phyloP scores from a whole-genome alignment of 495 filamentous ascomycete genomes.

The Ascodesmis nigricans region DNA sequence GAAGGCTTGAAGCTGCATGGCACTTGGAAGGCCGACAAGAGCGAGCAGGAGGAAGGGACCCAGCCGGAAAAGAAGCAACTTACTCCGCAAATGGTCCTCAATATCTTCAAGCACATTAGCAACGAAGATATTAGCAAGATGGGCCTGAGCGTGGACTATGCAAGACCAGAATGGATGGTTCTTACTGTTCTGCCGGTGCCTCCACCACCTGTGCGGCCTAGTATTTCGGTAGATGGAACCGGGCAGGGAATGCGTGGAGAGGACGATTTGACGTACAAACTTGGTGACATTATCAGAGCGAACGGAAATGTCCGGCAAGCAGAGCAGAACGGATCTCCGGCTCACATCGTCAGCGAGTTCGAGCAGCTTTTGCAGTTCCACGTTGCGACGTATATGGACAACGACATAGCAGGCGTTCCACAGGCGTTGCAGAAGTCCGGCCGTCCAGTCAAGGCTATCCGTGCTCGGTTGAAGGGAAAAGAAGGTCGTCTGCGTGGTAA shows the following conservation, averaged over 20 bases:
- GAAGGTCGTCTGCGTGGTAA: slow-evolving; percentile 94
- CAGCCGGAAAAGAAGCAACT: slow-evolving; percentile 66
- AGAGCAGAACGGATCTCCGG: slow-evolving; percentile 67
- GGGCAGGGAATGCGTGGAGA: slow-evolving; percentile 68
- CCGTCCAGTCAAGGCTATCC: slow-evolving; percentile 84
- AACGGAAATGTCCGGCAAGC: slow-evolving; percentile 84
- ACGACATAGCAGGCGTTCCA: slow-evolving; percentile 89
- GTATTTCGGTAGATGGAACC: slow-evolving; percentile 83
- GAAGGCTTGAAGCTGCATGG: slow-evolving; percentile 64
- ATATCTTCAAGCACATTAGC: slow-evolving; percentile 64
- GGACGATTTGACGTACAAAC: slow-evolving; percentile 95
- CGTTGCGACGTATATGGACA: slow-evolving; percentile 98
- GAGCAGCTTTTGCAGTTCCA: slow-evolving; percentile 89
- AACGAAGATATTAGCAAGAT: slow-evolving; percentile 62
- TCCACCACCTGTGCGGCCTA: slow-evolving; percentile 82
- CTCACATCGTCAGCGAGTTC: slow-evolving; percentile 74
- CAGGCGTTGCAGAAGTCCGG: slow-evolving; percentile 94
- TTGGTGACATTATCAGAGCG: slow-evolving; percentile 93
- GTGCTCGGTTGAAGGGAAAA: slow-evolving; percentile 91
- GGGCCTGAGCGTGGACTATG: slow-evolving; percentile 79
- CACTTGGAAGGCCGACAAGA: slow-evolving; percentile 57
- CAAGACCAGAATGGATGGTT: slow-evolving; percentile 95
- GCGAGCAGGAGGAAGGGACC: slow-evolving; percentile 37
- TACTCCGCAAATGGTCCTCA: slow-evolving; percentile 60
- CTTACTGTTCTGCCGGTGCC: slow-evolving; percentile 87